Conservation (phyloP, 2,329 filamentous ascomycete genomes). For the Bretziella fagacearum region DNA sequence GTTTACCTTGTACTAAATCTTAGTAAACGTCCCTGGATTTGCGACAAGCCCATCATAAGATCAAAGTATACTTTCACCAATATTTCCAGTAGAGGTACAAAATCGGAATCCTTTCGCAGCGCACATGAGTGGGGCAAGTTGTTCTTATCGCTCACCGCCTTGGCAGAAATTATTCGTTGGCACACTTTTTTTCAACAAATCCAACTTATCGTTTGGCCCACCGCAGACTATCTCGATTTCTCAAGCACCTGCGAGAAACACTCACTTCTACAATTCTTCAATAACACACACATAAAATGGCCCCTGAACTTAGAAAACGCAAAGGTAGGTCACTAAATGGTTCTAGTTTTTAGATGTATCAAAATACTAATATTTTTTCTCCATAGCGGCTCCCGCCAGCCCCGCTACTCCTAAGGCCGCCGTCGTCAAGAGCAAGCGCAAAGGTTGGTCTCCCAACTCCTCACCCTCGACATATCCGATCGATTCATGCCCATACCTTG, state of each 20-base stretch:
- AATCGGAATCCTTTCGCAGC: not conserved
- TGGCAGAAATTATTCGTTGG: conserved; percentile 23
- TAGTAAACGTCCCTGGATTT: not conserved
- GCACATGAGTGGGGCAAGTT: conserved; percentile 7
- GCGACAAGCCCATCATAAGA: too few species aligned
- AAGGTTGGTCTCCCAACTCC: conserved; percentile 20
- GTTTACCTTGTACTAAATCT: too few species aligned
- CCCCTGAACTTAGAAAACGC: conserved; percentile 27
- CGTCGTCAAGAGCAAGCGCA: conserved; percentile 20
- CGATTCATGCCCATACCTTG: not conserved
- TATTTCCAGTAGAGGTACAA: not conserved
- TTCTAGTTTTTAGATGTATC: not conserved
- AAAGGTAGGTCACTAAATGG: conserved; percentile 20
- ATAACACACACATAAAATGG: conserved; percentile 24
- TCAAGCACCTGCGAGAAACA: not conserved
- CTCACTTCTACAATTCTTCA: conserved; percentile 15
- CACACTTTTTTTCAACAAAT: conserved; percentile 21
- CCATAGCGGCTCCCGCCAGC: conserved; percentile 8
- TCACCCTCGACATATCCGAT: not conserved
- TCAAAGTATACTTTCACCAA: not conserved
- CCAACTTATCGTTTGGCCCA: conserved; percentile 9
- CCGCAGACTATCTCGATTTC: not conserved
- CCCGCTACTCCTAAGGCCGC: conserved; percentile 14
- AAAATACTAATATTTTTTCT: conserved; percentile 4
- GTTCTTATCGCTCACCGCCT: conserved; percentile 9